These are phyloP conservation scores for Aspergillus terreus DNA, from an alignment of 2,329 filamentous ascomycete species.

Conservation along the genomic window DNA sequence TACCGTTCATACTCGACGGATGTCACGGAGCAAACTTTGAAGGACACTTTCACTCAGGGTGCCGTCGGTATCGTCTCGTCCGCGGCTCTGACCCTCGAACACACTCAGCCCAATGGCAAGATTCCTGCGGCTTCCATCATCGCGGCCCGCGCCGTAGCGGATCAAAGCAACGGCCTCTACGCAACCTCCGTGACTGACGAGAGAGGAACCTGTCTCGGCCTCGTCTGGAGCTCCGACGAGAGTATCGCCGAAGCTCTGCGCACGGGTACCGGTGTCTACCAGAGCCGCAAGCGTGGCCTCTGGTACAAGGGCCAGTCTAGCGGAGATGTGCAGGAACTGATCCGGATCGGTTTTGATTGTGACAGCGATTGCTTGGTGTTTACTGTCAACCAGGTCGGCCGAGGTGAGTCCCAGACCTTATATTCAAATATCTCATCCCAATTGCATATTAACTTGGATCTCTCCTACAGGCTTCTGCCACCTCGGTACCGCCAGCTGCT, in stretches of 20 bases:
- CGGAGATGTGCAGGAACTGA: conserved; percentile 85
- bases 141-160: conserved; percentile 71
- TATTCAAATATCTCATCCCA: background rate
- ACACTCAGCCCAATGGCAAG: conserved; percentile 54
- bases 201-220: conserved; percentile 73
- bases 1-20: conserved; percentile 35
- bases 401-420: conserved; percentile 44
- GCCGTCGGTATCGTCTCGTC: conserved; percentile 74
- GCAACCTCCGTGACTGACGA: conserved; percentile 91
- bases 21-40: conserved; percentile 46
- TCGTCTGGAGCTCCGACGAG: conserved; percentile 92
- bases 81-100: conserved; percentile 63
- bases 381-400: conserved; percentile 81
- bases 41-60: conserved; percentile 44
- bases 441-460: conserved; percentile 12
- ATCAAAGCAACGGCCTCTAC: conserved; percentile 77
- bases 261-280: conserved; percentile 83
- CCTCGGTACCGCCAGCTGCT: conserved; percentile 86
- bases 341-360: conserved; percentile 83
- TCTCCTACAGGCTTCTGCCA: conserved; percentile 72
- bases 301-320: conserved; percentile 98
- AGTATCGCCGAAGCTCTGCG: conserved; percentile 82
- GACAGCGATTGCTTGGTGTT: conserved; percentile 91
- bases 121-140: conserved; percentile 70
- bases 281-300: conserved; percentile 88